Evolutionary conservation across 805 yeast species (phyloP), one percentile per base, ranked within the genome.

Genomic region (Ogataea methanolica): DNA sequence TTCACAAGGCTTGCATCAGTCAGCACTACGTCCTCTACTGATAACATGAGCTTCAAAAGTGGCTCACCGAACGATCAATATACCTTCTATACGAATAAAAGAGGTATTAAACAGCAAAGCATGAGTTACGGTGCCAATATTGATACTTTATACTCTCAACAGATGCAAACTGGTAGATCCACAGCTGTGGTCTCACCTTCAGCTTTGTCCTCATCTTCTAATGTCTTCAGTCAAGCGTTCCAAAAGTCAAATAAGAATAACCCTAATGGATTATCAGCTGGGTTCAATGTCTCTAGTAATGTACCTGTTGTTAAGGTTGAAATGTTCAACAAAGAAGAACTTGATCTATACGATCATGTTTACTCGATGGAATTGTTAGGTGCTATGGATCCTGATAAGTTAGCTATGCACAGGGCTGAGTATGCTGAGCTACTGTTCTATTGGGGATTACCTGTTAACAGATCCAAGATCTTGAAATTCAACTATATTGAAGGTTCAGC

Each of bases 401-500:
- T 78, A 40, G 62, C 60, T 38, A 43, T 58, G 46, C 77, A 79
- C 60, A 64, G 96, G 36, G 73, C 76, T 19, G 84, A 82, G 54
- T 91, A 92, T 63, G 90, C 97, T 0, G 78, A 83, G 17, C 74
- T 91, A 60, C 69, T 91, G 14, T 87, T 78, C 58, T 65, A 76
- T 33, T 92, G 97, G 97, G 95, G 94, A 0, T 71, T 90, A 17
- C 86, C 90, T 0, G 75, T 86, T n/a, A 80, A 83, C 53, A 67
- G 96, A 39, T 80, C 88, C 29, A 91, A 91, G 58, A 77, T 91
- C 11, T 63, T 88, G 47, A 89, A 91, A 65, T 78, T 80, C 69
- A 85, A 84, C 57, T 76, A 74, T 39, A 48, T 53, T 50, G 54
- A 47, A 15, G 17, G 48, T 17, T 29, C 15, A 8, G 42, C 44